Percentiles rank a stretch among this genome's conserved stretches.
phyloP scores from a whole-genome alignment of 2,329 filamentous ascomycete species.

The Capronia coronata region DNA sequence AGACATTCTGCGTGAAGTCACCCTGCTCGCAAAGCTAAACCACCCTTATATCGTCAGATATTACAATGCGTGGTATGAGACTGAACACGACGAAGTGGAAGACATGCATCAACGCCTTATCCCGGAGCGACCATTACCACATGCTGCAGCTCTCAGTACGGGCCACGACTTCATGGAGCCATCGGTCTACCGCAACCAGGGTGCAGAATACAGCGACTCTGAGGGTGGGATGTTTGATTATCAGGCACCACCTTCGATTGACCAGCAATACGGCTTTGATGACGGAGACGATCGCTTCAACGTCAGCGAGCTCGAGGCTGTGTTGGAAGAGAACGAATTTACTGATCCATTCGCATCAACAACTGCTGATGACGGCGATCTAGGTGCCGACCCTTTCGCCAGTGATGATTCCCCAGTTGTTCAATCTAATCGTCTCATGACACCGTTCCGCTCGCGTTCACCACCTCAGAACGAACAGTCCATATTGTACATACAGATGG shows the following conservation, averaged over 20 bases:
- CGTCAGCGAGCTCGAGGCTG: conserved; percentile 17
- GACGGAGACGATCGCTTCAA: conserved; percentile 33
- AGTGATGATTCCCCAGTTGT: conserved; percentile 11
- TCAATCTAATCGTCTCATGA: conserved; percentile 4
- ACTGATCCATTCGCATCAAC: conserved; percentile 12
- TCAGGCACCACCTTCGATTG: conserved; percentile 30
- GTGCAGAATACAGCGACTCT: conserved; percentile 66
- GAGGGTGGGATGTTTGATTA: conserved; percentile 21
- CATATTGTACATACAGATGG: conserved; percentile 96
- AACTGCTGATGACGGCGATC: background rate
- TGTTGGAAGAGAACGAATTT: conserved; percentile 6
- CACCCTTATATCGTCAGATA: conserved; percentile 86
- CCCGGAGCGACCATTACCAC: conserved; percentile 9
- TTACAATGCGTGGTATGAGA: conserved; percentile 88
- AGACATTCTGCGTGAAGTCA: conserved; percentile 72
- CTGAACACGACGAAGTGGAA: conserved; percentile 16
- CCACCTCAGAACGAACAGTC: conserved; percentile 38
- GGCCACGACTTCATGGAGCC: conserved; percentile 93
- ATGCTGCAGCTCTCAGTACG: conserved; percentile 13
- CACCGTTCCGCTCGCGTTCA: conserved; percentile 9
- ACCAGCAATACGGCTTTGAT: conserved; percentile 42
- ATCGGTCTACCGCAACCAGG: conserved; percentile 59
- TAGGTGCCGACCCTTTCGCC: conserved; percentile 10
- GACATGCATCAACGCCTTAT: conserved; percentile 5
- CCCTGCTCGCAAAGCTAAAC: conserved; percentile 83